Evolutionary conservation across 192 early-diverging fungal genomes (phyloP).

Genomic region (Gamsiella multidivaricata): DNA sequence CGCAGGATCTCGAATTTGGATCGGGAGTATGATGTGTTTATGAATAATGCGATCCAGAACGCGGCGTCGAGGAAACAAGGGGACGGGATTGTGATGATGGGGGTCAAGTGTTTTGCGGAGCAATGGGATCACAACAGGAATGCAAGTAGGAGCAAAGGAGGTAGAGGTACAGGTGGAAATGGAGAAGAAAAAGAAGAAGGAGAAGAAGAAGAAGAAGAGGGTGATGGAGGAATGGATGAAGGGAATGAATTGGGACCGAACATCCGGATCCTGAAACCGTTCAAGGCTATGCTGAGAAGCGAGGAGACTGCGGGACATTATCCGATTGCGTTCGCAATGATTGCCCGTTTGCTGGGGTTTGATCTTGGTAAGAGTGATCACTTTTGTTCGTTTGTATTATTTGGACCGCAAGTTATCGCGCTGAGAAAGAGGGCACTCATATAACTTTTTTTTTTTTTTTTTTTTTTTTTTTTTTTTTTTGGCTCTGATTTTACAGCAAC

Average conservation of each 20-base stretch:
- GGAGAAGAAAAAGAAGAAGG: conserved; percentile 52
- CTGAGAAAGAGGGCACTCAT: not conserved
- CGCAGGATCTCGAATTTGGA: conserved; percentile 53
- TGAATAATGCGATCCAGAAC: conserved; percentile 71
- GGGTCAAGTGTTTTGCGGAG: conserved; percentile 67
- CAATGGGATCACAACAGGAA: conserved; percentile 10
- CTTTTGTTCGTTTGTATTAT: conserved; percentile 1
- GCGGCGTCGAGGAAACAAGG: conserved; percentile 78
- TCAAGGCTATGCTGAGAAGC: conserved; percentile 61
- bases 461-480: not conserved
- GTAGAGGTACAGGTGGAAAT: not conserved
- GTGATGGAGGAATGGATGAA: conserved; percentile 35
- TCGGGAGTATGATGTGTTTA: conserved; percentile 57
- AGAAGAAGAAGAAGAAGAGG: conserved; percentile 38
- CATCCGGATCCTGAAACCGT: conserved; percentile 48
- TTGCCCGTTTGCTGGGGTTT: conserved; percentile 42
- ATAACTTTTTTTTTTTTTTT: not conserved
- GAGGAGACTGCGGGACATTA: conserved; percentile 74
- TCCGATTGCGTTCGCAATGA: conserved; percentile 79
- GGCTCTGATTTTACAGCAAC: conserved; percentile 59
- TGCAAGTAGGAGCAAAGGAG: conserved; percentile 1
- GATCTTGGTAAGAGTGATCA: conserved; percentile 58
- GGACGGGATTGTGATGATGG: conserved; percentile 72
- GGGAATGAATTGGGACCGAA: conserved; percentile 39
- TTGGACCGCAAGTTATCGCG: not conserved